Evolutionary conservation across 345 rosid genomes (phyloP).

Genomic region (Acer saccharum): DNA sequence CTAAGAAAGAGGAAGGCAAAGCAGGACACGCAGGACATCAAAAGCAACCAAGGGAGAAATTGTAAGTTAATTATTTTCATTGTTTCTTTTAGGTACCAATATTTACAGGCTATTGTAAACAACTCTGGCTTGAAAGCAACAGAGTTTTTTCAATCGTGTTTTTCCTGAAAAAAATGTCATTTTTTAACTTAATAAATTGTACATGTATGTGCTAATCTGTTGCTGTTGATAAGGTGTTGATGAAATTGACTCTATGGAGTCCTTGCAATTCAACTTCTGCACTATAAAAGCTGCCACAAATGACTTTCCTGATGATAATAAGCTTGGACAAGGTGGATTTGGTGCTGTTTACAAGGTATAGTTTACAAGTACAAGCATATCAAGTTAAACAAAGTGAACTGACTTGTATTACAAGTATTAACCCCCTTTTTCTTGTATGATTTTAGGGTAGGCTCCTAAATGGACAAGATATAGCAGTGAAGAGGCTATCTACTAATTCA

Average conservation of each 20-base stretch:
- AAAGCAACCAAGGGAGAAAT: too few species aligned
- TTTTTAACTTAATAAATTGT: not conserved
- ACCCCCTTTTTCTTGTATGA: not conserved
- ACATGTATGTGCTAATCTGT: not conserved
- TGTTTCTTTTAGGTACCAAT: too few species aligned
- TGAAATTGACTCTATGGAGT: conserved; percentile 21
- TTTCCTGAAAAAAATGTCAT: not conserved
- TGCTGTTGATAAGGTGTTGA: not conserved
- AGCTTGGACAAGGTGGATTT: conserved; percentile 51
- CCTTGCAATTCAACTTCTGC: conserved; percentile 37
- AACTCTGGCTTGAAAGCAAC: too few species aligned
- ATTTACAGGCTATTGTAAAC: too few species aligned
- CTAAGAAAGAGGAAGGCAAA: too few species aligned
- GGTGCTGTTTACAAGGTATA: conserved; percentile 57
- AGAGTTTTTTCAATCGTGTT: too few species aligned
- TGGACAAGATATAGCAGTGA: conserved; percentile 49
- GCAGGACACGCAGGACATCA: too few species aligned
- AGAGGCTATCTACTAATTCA: conserved; percentile 42
- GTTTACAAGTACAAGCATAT: not conserved
- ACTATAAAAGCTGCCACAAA: conserved; percentile 22
- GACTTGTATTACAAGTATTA: too few species aligned
- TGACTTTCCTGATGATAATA: conserved; percentile 23
- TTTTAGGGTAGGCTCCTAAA: conserved; percentile 40
- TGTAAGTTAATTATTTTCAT: too few species aligned
- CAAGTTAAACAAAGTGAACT: not conserved